These are phyloP conservation scores for Tolypocladium guangdongense DNA, from an alignment of 2,329 filamentous ascomycete genomes.

Conservation along the genomic window DNA sequence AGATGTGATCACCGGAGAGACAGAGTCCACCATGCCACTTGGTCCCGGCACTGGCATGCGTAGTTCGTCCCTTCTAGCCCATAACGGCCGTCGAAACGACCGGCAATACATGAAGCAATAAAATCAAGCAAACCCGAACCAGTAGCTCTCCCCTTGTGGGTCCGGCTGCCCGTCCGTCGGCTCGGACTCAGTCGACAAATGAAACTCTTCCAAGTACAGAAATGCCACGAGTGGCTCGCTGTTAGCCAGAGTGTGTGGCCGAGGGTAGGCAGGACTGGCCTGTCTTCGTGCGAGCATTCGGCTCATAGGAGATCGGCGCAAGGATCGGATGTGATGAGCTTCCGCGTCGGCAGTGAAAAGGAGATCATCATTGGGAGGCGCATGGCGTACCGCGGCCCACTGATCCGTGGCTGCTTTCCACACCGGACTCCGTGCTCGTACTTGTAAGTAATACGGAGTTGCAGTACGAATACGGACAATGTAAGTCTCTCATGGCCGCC, in stretches of 20 bases:
- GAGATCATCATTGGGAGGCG: background rate
- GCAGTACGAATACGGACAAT: background rate
- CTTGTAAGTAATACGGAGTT: background rate
- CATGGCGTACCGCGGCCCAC: constrained; percentile 1
- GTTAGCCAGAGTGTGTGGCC: background rate
- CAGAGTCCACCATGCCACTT: background rate
- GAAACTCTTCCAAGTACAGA: background rate
- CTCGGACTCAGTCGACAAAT: background rate
- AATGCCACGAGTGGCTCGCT: background rate
- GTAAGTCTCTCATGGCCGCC: background rate
- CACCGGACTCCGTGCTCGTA: background rate
- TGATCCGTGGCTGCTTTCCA: background rate
- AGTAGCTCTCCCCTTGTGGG: background rate
- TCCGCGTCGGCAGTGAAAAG: constrained; percentile 1
- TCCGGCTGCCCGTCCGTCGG: background rate
- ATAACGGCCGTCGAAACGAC: background rate
- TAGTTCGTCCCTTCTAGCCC: background rate
- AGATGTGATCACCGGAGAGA: background rate
- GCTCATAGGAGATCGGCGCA: background rate
- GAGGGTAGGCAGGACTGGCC: background rate
- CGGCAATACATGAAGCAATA: background rate
- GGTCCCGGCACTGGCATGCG: background rate
- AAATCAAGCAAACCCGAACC: too few species aligned
- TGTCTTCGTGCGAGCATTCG: background rate
- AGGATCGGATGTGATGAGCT: background rate